Evolutionary conservation across 768 basidiomycete genomes (phyloP), one percentile per base, ranked within the genome.

Genomic region (Suillus placidus): DNA sequence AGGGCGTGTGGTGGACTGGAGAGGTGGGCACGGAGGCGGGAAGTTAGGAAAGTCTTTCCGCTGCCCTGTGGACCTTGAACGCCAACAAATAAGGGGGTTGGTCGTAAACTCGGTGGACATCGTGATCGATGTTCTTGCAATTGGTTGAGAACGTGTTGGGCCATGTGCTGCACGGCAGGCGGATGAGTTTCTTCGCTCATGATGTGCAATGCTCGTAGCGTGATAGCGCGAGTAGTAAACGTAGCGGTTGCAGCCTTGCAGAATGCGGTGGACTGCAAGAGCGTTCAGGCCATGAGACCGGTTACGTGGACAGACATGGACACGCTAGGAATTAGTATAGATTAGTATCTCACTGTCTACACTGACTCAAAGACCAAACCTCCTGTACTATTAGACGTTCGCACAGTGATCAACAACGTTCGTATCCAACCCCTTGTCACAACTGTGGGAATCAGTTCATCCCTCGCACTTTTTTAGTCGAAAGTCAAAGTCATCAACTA

Each of bases 21-120:
- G 80, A 84, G 74, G 69, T 72, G 37, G 69, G 72, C 66, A 71
- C 84, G 74, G 35, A 96, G 81, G 35, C 81, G 83, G 6, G 83
- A 81, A 6, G 92, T 88, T 34, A 94, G 82, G 73, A 85, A 94
- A 0, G 95, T 91, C 80, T 99, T 99, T 40, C 96, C 95, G 61
- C 91, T 92, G 13, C 96, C 96, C 77, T 98, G 96, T 0, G 96
- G 95, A 1, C 96, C 96, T 78, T 97, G 96, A 18, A 97, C 73
- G 3, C 89, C 95, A 14, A 96, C 87, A 67, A 97, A 91, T 18
- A 97, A 80, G 4, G 96, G 95, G 30, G 75, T 74, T 13, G 14
- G 61, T 7, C 16, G 58, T 10, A 49, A 34, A n/a, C 32, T 52
- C n/a, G 64, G 9, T 23, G 61, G 32, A 63, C 64, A 62, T 60